These are phyloP conservation scores for Trametes pubescens DNA, from an alignment of 1,284 basidiomycete species.

Conservation along the genomic window DNA sequence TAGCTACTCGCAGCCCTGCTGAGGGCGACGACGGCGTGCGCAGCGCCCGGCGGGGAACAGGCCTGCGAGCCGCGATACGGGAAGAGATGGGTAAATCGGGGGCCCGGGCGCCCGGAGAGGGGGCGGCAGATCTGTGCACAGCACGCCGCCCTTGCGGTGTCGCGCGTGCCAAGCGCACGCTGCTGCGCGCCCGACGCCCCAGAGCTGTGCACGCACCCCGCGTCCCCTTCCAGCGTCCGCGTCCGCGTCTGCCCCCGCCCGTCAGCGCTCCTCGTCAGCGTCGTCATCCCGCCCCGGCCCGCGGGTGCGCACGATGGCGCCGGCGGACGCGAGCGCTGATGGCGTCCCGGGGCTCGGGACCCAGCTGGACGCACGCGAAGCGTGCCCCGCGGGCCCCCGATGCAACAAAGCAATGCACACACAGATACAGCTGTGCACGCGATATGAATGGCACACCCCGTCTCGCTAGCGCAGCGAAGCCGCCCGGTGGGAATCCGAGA, in stretches of 20 bases:
- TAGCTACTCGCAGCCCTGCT: too few relatives aligned
- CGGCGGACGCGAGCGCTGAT: too few relatives aligned
- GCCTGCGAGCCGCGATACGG: not conserved
- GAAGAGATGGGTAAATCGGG: not conserved
- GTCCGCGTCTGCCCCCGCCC: not conserved
- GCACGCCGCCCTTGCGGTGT: slow-evolving; percentile 33
- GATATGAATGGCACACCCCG: not conserved
- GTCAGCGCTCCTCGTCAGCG: not conserved
- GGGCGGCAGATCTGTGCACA: slow-evolving; percentile 27
- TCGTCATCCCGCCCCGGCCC: not conserved
- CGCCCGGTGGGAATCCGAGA: not conserved
- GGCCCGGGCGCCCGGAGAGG: slow-evolving; percentile 5
- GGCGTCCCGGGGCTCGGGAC: too few relatives aligned
- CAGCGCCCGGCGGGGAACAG: too few relatives aligned
- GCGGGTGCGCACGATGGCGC: not conserved
- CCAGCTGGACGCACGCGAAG: too few relatives aligned
- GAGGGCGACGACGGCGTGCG: too few relatives aligned
- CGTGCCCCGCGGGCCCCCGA: not conserved
- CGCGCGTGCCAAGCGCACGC: slow-evolving; percentile 26
- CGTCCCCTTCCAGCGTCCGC: not conserved
- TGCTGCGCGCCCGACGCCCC: slow-evolving; percentile 16
- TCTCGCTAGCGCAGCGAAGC: not conserved
- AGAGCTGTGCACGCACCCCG: slow-evolving; percentile 25
- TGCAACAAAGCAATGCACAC: not conserved
- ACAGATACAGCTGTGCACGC: not conserved